Evolutionary conservation across 31 red algal species (phyloP).

Genomic region (Odonthalia washingtoniensis): DNA sequence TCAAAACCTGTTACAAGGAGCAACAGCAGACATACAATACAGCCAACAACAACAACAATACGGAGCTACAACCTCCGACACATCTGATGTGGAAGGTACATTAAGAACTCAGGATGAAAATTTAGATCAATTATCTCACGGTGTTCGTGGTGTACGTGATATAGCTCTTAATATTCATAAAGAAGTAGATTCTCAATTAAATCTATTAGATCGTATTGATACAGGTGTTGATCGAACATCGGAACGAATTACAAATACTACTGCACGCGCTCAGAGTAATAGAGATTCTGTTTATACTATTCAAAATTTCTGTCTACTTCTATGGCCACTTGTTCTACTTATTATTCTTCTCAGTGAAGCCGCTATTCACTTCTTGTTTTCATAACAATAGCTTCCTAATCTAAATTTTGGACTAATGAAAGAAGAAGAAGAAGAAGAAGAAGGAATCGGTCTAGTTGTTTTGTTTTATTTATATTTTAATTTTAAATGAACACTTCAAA

Average conservation of each 20-base stretch:
- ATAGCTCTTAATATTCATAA: conserved; percentile 40
- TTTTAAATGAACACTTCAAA: no score
- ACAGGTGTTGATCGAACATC: conserved; percentile 11
- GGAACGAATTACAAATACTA: conserved; percentile 7
- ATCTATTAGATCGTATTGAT: conserved; percentile 36
- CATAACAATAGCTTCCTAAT: no score
- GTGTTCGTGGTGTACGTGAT: conserved; percentile 22
- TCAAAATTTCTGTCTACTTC: conserved; percentile 35
- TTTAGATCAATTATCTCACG: conserved; percentile 20
- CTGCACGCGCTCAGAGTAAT: conserved; percentile 12
- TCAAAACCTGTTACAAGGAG: no score
- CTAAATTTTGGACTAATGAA: no score
- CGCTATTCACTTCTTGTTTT: conserved; percentile 44
- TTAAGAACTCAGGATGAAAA: conserved; percentile 18
- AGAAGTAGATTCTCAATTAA: conserved; percentile 45
- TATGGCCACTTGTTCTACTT: conserved; percentile 57
- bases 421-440: no score
- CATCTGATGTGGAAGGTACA: no score
- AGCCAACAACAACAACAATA: no score
- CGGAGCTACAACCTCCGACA: no score
- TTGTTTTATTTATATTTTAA: no score
- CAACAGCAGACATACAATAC: no score
- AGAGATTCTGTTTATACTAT: conserved; percentile 28
- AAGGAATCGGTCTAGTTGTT: no score
- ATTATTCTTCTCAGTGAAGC: conserved; percentile 51